Base-by-base conservation (phyloP, 1,284 basidiomycete species). In the Ceratobasidium papillatum region DNA sequence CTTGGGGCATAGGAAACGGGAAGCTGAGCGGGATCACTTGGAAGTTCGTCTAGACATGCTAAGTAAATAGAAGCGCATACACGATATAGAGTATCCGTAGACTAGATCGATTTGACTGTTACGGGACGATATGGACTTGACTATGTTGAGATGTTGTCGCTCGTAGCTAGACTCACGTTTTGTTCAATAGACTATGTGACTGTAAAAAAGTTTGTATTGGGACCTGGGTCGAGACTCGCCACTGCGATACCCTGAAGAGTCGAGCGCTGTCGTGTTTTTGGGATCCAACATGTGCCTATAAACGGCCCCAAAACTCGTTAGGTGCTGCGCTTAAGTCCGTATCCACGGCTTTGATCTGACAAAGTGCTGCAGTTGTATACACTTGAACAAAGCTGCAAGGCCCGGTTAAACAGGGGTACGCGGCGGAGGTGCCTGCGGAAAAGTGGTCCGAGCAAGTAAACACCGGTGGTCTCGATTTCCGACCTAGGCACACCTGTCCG, bases 21-120 rank as follows among this genome's bases (percentile, higher is more conserved):
- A 71, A 61, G 27, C 43, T 61, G 0, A 1, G 58, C 30, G 68
- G 56, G 12, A 32, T 71, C n/a, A 5, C 54, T 47, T 71, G 68
- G 68, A 34, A 32, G 14, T 71, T 71, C 34, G 54, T 58, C 41
- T 71, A 59, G 22, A 30, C 1, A 2, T 32, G 19, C 52, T 19
- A 32, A 14, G 52, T 14, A 19, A 14, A 27, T 14, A 19, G 30
- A 17, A 32, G 7, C 5, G 49, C 19, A 51, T 12, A 25, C 9
- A n/a, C 9, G 3, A 9, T 8, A 51, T 25, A 51, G 49, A 9
- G 38, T 5, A 7, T 41, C 38, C 38, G n/a, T 51, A 25, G 12
- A 25, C 19, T 51, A 22, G 22, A 51, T n/a, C 9, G 9, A 22
- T 22, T 51, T 25, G 22, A 7, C 38, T 51, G 49, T 22, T 51